Evolutionary conservation across 2,329 filamentous ascomycete species (phyloP), one percentile per base, ranked within the genome.

Genomic region (Aspergillus awamori): DNA sequence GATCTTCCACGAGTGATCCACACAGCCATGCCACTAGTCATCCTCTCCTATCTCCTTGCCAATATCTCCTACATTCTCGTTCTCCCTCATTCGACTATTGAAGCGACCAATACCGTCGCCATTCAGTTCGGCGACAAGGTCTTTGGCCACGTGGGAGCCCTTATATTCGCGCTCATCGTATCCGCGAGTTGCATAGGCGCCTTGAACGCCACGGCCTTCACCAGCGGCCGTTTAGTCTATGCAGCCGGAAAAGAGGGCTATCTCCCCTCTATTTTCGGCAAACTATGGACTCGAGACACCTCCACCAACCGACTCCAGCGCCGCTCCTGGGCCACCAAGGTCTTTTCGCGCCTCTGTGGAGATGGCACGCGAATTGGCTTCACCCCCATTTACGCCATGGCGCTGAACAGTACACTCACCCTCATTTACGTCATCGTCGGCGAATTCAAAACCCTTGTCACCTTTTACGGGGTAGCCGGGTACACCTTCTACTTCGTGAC

Each of bases 401-500:
- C 90, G 2, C 86, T 98, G 68, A 99, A 99, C 76, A 84, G 85
- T 43, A 67, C 80, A 3, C 79, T 99, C 22, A 96, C 92, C 0
- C 79, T 85, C 3, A 80, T 84, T 1, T 99, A 98, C 79, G 88
- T 97, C 63, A 72, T 90, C 2, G 87, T 96, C 5, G 95, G 95
- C 77, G 92, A 97, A 75, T 98, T 99, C 74, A 84, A 87, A 56
- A 97, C 94, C 0, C 85, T 99, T 2, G 85, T 98, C 60, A 98
- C 95, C 0, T 99, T 99, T 75, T 98, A 98, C 79, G 95, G 95
- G 59, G 95, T 99, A 11, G 95, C 95, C 0, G 93, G 93, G 13
- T 99, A 99, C 76, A 92, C 92, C 0, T 99, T 99, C 74, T 99
- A 99, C 80, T 99, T 99, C 76, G 81, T 96, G 59, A 96, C 94